Conservation (phyloP, 371 early-diverging fungal genomes). For the Apophysomyces ossiformis region DNA sequence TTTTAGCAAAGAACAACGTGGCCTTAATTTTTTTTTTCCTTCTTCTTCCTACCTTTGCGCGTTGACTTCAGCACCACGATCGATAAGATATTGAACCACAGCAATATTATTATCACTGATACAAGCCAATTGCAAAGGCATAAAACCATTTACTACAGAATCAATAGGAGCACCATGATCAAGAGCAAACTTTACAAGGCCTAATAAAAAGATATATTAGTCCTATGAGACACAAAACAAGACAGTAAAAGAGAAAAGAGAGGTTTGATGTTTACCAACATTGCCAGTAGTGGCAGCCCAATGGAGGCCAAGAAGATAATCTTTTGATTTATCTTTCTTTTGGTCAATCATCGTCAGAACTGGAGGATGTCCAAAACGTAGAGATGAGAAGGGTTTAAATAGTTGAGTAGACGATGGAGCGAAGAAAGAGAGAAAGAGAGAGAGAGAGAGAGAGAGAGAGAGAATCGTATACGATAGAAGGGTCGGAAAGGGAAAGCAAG, state of each 20-base stretch:
- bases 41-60: slow-evolving; percentile 51
- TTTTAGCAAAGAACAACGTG: slow-evolving; percentile 12
- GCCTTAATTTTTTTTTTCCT: not conserved
- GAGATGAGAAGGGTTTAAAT: slow-evolving; percentile 1
- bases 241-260: not conserved
- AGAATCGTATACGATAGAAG: not conserved
- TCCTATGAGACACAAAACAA: not conserved
- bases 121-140: slow-evolving; percentile 75
- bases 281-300: slow-evolving; percentile 70
- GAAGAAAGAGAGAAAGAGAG: slow-evolving; percentile 8
- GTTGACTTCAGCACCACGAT: slow-evolving; percentile 76
- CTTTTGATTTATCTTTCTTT: slow-evolving; percentile 42
- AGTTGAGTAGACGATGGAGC: not conserved
- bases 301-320: slow-evolving; percentile 57
- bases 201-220: slow-evolving; percentile 24
- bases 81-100: slow-evolving; percentile 72
- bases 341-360: slow-evolving; percentile 20
- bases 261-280: slow-evolving; percentile 48
- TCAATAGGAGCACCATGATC: slow-evolving; percentile 75
- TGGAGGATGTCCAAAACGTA: not conserved
- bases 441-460: slow-evolving; percentile 1
- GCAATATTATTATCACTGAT: slow-evolving; percentile 66
- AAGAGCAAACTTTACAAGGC: slow-evolving; percentile 72
- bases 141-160: slow-evolving; percentile 69
- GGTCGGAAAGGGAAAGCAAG: not conserved